Base-by-base conservation (phyloP, 495 filamentous ascomycete species). In the Neurospora tetrasperma region DNA sequence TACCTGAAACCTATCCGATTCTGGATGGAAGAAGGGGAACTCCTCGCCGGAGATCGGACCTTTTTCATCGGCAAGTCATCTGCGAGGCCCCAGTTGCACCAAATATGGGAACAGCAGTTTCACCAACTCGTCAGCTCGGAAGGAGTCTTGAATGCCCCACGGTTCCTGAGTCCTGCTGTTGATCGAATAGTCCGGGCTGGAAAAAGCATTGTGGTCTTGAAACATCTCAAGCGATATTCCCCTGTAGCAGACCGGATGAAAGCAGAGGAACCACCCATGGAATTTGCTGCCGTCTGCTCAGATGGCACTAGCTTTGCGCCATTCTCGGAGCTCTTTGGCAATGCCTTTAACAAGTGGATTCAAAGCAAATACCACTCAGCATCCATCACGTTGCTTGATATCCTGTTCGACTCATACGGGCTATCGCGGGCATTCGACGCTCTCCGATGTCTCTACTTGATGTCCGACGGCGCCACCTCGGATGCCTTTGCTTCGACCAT, bases 1-100 rank as follows among this genome's bases (percentile, higher is more conserved):
- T 98, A 97, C 78, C 85, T 95, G 39, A 89, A 88, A 14, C 93
- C 94, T 0, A 89, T 98, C 39, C 86, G 89, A 39, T 80, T 83
- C 4, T 99, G 96, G 96, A 96, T 97, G 90, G 90, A 94, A 75
- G 86, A 86, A 48, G 95, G 95, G 2, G 87, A 89, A 71, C 81
- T 97, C 14, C 83, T 86, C n/a, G 75, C 84, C 3, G 82, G 83
- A 1, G 89, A 94, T 74, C 84, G 86, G 40, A 85, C 86, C 0
- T 94, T 97, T 78, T 97, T 97, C 76, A 85, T 97, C n/a, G 82
- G 82, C 1, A 85, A 90, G 69, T 83, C 83, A 14, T 78, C 84
- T 12, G 84, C 84, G 4, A 84, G 89, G 48, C 85, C 87, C 43
- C 89, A 93, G 39, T 79, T 89, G 14, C 83, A 85, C 20, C 88